Evolutionary conservation across 306 rosid species (phyloP).

Genomic region (Pterocarpus macrocarpus): DNA sequence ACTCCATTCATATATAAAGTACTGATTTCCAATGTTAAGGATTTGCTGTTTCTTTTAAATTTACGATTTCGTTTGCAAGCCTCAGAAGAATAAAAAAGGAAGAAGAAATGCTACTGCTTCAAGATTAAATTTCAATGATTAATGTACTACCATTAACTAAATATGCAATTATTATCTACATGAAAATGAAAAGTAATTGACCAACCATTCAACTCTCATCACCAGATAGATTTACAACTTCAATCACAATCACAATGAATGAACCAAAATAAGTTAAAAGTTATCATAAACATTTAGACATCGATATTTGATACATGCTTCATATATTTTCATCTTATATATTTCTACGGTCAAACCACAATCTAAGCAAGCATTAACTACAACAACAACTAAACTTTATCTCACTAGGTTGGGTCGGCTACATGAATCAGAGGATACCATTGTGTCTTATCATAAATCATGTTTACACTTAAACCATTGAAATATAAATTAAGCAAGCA

Average conservation of each 20-base stretch:
- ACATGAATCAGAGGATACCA: too few relatives aligned
- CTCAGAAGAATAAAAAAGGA: background rate
- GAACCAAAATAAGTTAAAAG: background rate
- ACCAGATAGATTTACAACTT: constrained; percentile 11
- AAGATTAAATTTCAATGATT: constrained; percentile 21
- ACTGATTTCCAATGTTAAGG: constrained; percentile 5
- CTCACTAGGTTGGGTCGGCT: too few relatives aligned
- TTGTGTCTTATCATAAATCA: too few relatives aligned
- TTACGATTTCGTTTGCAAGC: background rate
- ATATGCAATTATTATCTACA: constrained; percentile 4
- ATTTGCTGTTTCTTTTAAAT: constrained; percentile 6
- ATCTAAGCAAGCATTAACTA: constrained; percentile 26
- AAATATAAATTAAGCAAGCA: background rate
- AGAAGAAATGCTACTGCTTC: background rate
- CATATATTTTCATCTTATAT: constrained; percentile 15
- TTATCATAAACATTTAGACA: constrained; percentile 9
- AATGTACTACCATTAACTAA: background rate
- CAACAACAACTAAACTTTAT: too few relatives aligned
- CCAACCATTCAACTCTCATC: constrained; percentile 8
- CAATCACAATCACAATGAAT: background rate
- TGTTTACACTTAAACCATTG: too few relatives aligned
- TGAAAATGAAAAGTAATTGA: constrained; percentile 14
- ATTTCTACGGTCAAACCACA: constrained; percentile 27
- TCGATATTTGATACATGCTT: constrained; percentile 1
- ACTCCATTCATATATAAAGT: constrained; percentile 3